Percentiles rank a stretch among this genome's conserved stretches.
phyloP scores from a whole-genome alignment of 768 basidiomycete species.

The Podaxis sp. region DNA sequence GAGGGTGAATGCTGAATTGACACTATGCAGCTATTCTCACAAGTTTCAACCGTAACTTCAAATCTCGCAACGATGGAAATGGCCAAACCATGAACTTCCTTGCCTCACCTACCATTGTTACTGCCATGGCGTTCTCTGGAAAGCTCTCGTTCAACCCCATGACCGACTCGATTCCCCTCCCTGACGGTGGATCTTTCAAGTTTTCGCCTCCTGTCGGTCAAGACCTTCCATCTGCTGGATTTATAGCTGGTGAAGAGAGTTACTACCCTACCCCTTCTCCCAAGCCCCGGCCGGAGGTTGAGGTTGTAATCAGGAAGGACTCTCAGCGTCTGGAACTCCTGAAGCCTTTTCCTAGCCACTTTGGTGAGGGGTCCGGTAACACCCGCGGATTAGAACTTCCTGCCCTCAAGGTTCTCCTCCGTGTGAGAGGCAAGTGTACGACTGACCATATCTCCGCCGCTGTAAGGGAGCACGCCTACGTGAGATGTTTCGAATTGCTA shows the following conservation, averaged over 20 bases:
- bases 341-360: conserved; percentile 80
- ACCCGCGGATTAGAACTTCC: conserved; percentile 70
- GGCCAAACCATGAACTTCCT: conserved; percentile 95
- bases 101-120: conserved; percentile 94
- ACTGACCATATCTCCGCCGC: conserved; percentile 99
- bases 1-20: background rate
- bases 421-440: conserved; percentile 97
- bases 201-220: conserved; percentile 83
- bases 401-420: conserved; percentile 76
- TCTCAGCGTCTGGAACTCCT: conserved; percentile 86
- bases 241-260: conserved; percentile 64
- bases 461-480: conserved; percentile 34
- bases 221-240: conserved; percentile 81
- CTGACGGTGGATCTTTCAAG: conserved; percentile 75
- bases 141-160: conserved; percentile 91
- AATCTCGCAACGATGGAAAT: conserved; percentile 97
- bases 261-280: conserved; percentile 80
- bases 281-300: conserved; percentile 66
- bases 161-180: conserved; percentile 62
- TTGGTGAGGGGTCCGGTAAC: conserved; percentile 44
- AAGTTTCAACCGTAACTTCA: conserved; percentile 89
- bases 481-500: background rate
- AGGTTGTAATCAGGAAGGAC: conserved; percentile 70
- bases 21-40: conserved; percentile 78
- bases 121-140: conserved; percentile 96